Percentiles rank a stretch among this genome's conserved stretches.
Conservation (phyloP, 2,329 filamentous ascomycete genomes). For the Paradendryphiella salina region DNA sequence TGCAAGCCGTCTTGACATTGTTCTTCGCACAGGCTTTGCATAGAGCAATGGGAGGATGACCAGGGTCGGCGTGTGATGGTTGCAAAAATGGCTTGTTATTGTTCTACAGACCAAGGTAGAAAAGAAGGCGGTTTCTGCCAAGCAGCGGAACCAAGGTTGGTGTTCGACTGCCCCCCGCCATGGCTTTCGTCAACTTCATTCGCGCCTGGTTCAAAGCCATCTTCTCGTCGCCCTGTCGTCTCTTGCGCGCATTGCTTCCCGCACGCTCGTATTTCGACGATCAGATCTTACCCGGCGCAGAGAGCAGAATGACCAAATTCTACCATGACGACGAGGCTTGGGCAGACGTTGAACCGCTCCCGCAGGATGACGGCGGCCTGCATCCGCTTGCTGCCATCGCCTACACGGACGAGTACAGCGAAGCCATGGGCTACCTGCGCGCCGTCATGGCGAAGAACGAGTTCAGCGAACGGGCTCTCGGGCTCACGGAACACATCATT, state of each 20-base stretch:
- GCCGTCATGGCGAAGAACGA: slow-evolving; percentile 91
- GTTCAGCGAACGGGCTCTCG: slow-evolving; percentile 74
- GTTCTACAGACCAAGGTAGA: slow-evolving; percentile 17
- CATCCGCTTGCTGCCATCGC: slow-evolving; percentile 88
- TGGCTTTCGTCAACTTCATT: slow-evolving; percentile 21
- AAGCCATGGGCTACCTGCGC: slow-evolving; percentile 90
- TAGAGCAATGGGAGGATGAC: neutral
- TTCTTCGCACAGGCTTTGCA: neutral
- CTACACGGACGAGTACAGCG: slow-evolving; percentile 85
- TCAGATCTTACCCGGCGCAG: slow-evolving; percentile 2
- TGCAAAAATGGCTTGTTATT: slow-evolving; percentile 18
- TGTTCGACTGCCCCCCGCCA: slow-evolving; percentile 17
- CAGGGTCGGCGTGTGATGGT: neutral
- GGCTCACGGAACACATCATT: slow-evolving; percentile 87
- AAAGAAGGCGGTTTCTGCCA: slow-evolving; percentile 19
- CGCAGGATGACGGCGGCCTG: slow-evolving; percentile 74
- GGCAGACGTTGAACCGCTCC: slow-evolving; percentile 82
- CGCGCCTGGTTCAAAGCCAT: slow-evolving; percentile 19
- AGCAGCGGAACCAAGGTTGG: slow-evolving; percentile 13
- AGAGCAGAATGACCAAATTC: slow-evolving; percentile 33
- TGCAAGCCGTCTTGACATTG: slow-evolving; percentile 2
- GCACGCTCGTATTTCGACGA: neutral
- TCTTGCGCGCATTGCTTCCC: slow-evolving; percentile 14
- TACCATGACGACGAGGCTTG: slow-evolving; percentile 73
- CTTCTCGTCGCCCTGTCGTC: slow-evolving; percentile 16